Evolutionary conservation across 73 alveolate species (phyloP).

Genomic region (Paraurostyla sp.): DNA sequence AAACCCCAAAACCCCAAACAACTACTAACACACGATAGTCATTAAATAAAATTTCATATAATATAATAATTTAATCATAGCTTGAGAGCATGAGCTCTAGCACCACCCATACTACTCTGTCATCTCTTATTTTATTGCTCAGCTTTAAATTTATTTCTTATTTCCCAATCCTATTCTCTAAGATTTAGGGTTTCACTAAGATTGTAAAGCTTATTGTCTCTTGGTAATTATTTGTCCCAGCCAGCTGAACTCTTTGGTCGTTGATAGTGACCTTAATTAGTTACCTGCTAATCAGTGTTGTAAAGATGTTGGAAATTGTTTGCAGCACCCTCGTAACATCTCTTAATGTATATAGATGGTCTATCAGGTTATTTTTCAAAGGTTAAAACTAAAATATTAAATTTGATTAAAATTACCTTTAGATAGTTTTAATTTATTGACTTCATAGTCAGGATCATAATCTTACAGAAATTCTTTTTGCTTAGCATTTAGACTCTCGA

Average conservation of each 20-base stretch:
- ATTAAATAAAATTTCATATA: too few relatives aligned
- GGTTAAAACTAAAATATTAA: background rate
- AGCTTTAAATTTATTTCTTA: background rate
- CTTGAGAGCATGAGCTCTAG: too few relatives aligned
- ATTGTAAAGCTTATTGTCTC: conserved; percentile 32
- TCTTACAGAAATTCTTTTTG: background rate
- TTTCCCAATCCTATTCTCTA: background rate
- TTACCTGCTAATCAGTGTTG: background rate
- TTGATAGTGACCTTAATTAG: background rate
- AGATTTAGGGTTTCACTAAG: conserved; percentile 40
- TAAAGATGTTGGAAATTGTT: conserved; percentile 4
- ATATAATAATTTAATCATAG: too few relatives aligned
- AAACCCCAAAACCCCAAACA: too few relatives aligned
- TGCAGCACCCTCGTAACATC: conserved; percentile 34
- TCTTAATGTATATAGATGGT: background rate
- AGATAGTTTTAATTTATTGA: background rate
- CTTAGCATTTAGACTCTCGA: background rate
- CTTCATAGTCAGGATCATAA: background rate
- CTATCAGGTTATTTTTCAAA: conserved; percentile 21
- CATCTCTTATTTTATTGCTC: background rate
- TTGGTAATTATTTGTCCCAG: conserved; percentile 44
- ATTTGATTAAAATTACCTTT: background rate
- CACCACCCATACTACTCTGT: too few relatives aligned
- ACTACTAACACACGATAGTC: too few relatives aligned
- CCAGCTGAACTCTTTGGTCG: background rate